Evolutionary conservation across 1,284 basidiomycete species (phyloP), one percentile per base, ranked within the genome.

Genomic region (Afroboletus lepidellus): DNA sequence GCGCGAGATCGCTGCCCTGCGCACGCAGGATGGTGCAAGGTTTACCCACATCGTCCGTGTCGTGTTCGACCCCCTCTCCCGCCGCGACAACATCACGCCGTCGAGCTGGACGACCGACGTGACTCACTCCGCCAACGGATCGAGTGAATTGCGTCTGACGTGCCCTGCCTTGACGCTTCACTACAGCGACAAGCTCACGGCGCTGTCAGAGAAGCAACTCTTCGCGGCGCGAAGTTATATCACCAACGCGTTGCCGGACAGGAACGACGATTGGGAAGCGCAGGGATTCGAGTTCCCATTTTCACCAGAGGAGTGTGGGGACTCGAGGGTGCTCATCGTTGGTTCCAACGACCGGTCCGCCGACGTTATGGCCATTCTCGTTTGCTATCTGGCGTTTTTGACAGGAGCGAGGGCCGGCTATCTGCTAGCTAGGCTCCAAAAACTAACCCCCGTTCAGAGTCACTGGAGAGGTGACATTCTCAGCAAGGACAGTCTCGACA

Each of bases 41-140:
- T 49, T 49, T 8, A 48, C 24, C 15, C 50, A 51, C 30, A 29
- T 49, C 24, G 21, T 50, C 12, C 50, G 45, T n/a, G n/a, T 50
- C 25, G 12, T 3, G 8, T 36, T 42, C 25, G 3, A 42, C 1
- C 18, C 46, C 6, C 16, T 16, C 27, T 18, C 46, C 16, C 1
- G 6, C 12, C 1, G 5, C 6, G 12, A 3, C 5, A 49, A 36
- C 46, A 48, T 51, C 46, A 11, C 3, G 15, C 47, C 47, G 2
- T 51, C 50, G 8, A 30, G 32, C 39, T 51, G 50, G 50, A 8
- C n/a, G 4, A 4, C 15, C 1, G 12, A 49, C 13, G 11, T 21
- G 30, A 11, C 8, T 18, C 8, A 3, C 16, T 5, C 8, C 5
- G 8, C 18, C 11, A 32, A 16, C 2, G 21, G 33, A 2, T 20